Evolutionary conservation across 441 rosid species (phyloP), one percentile per base, ranked within the genome.

Genomic region (Bruguiera hainesii): DNA sequence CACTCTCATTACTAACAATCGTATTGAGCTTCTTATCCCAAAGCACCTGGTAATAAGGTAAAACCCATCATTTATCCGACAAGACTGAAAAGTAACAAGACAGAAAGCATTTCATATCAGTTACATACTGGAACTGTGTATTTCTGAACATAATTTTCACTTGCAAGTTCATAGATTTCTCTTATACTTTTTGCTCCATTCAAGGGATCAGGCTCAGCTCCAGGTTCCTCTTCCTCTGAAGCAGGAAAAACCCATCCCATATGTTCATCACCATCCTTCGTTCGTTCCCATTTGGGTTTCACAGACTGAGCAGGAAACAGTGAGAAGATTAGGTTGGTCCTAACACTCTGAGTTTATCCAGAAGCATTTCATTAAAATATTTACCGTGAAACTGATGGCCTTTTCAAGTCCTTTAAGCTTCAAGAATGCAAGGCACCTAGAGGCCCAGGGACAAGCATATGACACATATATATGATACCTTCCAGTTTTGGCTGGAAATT

Each of bases 401-500:
- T 83, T 80, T 23, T 86, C 89, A 60, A 93, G 97, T 60, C 97
- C 97, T 78, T 90, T 93, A 70, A 93, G 69, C 84, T 83, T 87
- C 77, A 93, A 75, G 78, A 74, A 87, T 19, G 96, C 83, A 65
- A 93, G 86, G 66, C 97, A 90, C 75, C 98, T 83, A 23, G 89
- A 87, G 61, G 97, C 98, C 95, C 96, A 93, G 19, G 98, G 98
- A 75, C 98, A 93, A 72, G 96, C 98, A 82, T 93, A 89, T 3
- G 98, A 93, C 65, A 93, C 76, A 56, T 93, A 93, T 30, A 93
- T 85, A 89, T 91, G 98, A 78, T 93, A 93, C 79, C 97, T 86
- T 67, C 95, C 91, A 16, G 97, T 72, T 68, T 87, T 95, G 18
- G 93, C 85, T n/a, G 88, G 88, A 75, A 90, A 93, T 49, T 72